Conservation (phyloP, 2,329 filamentous ascomycete genomes). For the Trichothecium roseum region DNA sequence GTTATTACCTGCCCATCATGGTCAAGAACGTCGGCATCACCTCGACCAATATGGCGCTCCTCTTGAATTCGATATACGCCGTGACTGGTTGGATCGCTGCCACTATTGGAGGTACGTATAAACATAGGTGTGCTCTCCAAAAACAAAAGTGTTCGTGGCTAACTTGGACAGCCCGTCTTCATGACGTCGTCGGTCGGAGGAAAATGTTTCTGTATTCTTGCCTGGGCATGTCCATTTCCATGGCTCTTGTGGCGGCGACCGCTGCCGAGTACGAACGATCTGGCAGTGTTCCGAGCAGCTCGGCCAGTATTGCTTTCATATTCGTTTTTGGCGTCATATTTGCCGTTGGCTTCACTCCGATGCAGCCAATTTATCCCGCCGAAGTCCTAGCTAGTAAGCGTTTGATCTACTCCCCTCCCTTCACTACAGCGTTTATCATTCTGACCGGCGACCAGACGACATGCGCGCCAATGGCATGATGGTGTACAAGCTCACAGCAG, state of each 20-base stretch:
- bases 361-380: slow-evolving; percentile 21
- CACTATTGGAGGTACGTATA: slow-evolving; percentile 13
- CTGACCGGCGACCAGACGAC: slow-evolving; percentile 12
- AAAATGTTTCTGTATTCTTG: slow-evolving; percentile 29
- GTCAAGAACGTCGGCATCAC: slow-evolving; percentile 23
- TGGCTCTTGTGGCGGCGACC: slow-evolving; percentile 24
- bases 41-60: slow-evolving; percentile 23
- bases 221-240: slow-evolving; percentile 21
- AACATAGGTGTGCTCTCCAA: not conserved
- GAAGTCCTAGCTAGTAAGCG: slow-evolving; percentile 22
- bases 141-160: too few species aligned
- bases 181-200: slow-evolving; percentile 26
- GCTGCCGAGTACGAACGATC: slow-evolving; percentile 21
- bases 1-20: slow-evolving; percentile 25
- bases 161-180: slow-evolving; percentile 17
- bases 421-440: slow-evolving; percentile 12
- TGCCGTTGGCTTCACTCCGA: slow-evolving; percentile 22
- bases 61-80: slow-evolving; percentile 27
- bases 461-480: slow-evolving; percentile 27
- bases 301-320: slow-evolving; percentile 25
- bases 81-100: slow-evolving; percentile 25
- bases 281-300: slow-evolving; percentile 19
- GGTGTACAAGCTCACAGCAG: slow-evolving; percentile 22
- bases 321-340: slow-evolving; percentile 27
- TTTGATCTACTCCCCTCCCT: slow-evolving; percentile 24